phyloP scores from a whole-genome alignment of 495 filamentous ascomycete genomes.

The Bathelium albidoporum region DNA sequence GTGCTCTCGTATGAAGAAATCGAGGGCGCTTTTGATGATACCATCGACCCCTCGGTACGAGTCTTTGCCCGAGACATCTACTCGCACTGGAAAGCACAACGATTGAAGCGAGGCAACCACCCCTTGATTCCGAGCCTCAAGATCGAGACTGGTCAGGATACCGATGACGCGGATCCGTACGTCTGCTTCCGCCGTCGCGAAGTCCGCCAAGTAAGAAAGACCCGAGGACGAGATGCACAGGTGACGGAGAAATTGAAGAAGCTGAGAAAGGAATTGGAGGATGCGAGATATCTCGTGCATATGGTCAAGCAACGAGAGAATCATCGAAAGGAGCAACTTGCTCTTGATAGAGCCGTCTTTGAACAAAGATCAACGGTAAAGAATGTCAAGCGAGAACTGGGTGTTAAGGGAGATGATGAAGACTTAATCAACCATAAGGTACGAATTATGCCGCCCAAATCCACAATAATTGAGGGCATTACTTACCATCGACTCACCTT shows the following conservation, averaged over 20 bases:
- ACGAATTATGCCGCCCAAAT: constrained; percentile 23
- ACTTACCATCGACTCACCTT: constrained; percentile 10
- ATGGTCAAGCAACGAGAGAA: constrained; percentile 69
- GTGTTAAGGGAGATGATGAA: constrained; percentile 87
- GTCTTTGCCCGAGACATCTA: constrained; percentile 78
- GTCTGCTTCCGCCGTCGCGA: constrained; percentile 97
- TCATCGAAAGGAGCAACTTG: constrained; percentile 64
- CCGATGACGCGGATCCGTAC: constrained; percentile 91
- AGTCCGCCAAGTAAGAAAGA: constrained; percentile 88
- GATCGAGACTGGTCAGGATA: constrained; percentile 86
- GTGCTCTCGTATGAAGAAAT: constrained; percentile 72
- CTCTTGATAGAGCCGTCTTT: constrained; percentile 64
- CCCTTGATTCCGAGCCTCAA: constrained; percentile 66
- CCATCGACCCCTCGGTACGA: constrained; percentile 54
- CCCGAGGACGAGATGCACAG: constrained; percentile 83
- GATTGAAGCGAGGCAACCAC: constrained; percentile 53
- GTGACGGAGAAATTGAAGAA: constrained; percentile 89
- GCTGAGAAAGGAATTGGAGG: constrained; percentile 83
- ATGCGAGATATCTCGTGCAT: constrained; percentile 68
- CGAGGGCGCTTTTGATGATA: constrained; percentile 63
- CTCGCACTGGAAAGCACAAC: constrained; percentile 75
- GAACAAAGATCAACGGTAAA: constrained; percentile 68
- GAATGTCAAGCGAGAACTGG: constrained; percentile 54
- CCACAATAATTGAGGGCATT: neutral
- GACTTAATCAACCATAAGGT: constrained; percentile 86